A percentile compares a stretch with the other conserved stretches of the same genome.
phyloP scores from a whole-genome alignment of 2,329 filamentous ascomycete species.

The Colletotrichum navitas region DNA sequence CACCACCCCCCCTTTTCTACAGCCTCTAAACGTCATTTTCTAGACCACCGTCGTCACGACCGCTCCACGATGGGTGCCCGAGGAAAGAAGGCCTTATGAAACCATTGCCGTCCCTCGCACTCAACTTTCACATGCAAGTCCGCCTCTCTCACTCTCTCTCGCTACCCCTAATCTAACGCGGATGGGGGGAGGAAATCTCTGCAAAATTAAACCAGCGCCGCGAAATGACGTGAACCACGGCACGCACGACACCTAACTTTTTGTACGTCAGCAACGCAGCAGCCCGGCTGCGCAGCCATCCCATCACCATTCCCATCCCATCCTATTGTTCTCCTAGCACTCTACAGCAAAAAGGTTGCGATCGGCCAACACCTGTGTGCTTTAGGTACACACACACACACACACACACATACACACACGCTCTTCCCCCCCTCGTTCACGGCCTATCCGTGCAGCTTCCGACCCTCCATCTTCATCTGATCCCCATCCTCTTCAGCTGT shows the following conservation, averaged over 20 bases:
- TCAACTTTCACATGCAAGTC: conserved; percentile 5
- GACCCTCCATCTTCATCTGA: conserved; percentile 4
- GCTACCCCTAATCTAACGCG: not conserved
- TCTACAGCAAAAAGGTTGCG: conserved; percentile 1
- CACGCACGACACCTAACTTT: not conserved
- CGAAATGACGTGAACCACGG: conserved; percentile 10
- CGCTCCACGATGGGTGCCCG: not conserved
- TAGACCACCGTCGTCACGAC: not conserved
- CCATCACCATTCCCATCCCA: not conserved
- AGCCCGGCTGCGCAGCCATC: not conserved
- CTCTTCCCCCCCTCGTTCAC: not conserved
- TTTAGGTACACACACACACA: no score
- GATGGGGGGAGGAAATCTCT: not conserved
- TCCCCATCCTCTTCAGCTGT: not conserved
- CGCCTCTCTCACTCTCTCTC: not conserved
- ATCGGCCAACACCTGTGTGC: conserved; percentile 1
- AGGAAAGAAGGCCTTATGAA: no score
- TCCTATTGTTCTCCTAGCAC: no score
- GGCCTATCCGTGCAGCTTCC: conserved; percentile 9
- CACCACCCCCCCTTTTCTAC: not conserved
- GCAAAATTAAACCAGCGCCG: conserved; percentile 3
- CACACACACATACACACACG: no score
- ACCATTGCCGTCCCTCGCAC: not conserved
- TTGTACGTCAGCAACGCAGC: not conserved
- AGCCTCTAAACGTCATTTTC: not conserved